These are phyloP conservation scores for Fusarium begoniae DNA, from an alignment of 2,329 filamentous ascomycete genomes.

Conservation along the genomic window DNA sequence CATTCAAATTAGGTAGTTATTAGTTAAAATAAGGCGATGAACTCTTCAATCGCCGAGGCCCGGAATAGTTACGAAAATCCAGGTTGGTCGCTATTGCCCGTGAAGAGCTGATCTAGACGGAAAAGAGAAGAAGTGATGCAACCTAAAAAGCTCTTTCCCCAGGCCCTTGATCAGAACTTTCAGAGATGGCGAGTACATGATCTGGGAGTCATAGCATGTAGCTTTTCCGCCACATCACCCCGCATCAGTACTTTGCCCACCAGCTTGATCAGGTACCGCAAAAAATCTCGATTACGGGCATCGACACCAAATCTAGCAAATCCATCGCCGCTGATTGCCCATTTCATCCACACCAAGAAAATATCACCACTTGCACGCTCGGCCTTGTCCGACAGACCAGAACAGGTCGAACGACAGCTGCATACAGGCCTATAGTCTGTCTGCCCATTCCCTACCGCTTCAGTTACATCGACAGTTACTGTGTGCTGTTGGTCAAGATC, in stretches of 20 bases:
- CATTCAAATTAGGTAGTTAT: background rate
- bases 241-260: constrained; percentile 21
- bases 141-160: constrained; percentile 16
- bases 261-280: constrained; percentile 32
- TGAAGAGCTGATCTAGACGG: constrained; percentile 29
- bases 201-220: constrained; percentile 17
- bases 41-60: constrained; percentile 23
- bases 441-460: constrained; percentile 23
- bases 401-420: constrained; percentile 40
- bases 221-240: background rate
- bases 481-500: background rate
- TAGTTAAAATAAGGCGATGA: constrained; percentile 5
- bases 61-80: constrained; percentile 3
- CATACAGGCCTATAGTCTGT: constrained; percentile 31
- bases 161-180: constrained; percentile 32
- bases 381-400: constrained; percentile 36
- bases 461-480: background rate
- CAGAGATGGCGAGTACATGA: constrained; percentile 23
- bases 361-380: constrained; percentile 21
- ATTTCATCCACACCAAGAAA: constrained; percentile 39
- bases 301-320: constrained; percentile 39
- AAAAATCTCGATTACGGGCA: constrained; percentile 42
- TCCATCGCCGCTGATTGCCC: constrained; percentile 34
- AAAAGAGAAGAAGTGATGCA: constrained; percentile 22
- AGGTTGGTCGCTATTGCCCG: constrained; percentile 13